Percentiles rank a stretch among this genome's conserved stretches.
Conservation (phyloP, 2,329 filamentous ascomycete species). For the Trichoderma cornu-damae region DNA sequence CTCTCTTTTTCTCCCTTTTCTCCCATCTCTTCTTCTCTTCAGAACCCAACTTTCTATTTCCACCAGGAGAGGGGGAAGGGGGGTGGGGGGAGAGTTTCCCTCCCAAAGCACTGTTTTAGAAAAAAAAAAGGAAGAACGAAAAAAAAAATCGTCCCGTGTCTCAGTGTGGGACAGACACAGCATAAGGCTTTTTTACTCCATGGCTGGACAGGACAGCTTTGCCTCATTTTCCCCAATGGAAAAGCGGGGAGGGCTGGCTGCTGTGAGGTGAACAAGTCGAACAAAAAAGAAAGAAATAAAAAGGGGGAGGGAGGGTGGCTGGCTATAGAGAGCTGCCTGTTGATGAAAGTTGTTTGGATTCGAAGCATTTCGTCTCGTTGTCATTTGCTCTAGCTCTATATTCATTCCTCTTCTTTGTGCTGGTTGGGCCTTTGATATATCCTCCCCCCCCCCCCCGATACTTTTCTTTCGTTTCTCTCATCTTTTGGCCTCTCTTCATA, state of each 20-base stretch:
- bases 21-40: slow-evolving; percentile 3
- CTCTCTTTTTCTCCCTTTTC: background rate
- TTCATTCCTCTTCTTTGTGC: background rate
- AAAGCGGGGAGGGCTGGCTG: background rate
- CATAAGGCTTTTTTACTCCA: background rate
- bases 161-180: background rate
- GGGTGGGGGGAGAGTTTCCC: background rate
- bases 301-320: too few species aligned
- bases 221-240: background rate
- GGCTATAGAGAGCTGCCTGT: background rate
- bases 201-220: background rate
- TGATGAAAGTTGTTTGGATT: background rate
- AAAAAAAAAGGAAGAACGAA: too few species aligned
- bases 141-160: background rate
- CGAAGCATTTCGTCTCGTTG: background rate
- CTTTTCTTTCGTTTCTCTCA: background rate
- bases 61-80: too few species aligned
- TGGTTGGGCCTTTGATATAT: too few species aligned
- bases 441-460: background rate
- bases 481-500: background rate
- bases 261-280: background rate
- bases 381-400: background rate
- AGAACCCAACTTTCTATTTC: background rate
- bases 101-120: background rate
- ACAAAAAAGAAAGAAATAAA: too few species aligned